Conservation (phyloP, 2,329 filamentous ascomycete genomes). For the Pseudogymnoascus sp. region DNA sequence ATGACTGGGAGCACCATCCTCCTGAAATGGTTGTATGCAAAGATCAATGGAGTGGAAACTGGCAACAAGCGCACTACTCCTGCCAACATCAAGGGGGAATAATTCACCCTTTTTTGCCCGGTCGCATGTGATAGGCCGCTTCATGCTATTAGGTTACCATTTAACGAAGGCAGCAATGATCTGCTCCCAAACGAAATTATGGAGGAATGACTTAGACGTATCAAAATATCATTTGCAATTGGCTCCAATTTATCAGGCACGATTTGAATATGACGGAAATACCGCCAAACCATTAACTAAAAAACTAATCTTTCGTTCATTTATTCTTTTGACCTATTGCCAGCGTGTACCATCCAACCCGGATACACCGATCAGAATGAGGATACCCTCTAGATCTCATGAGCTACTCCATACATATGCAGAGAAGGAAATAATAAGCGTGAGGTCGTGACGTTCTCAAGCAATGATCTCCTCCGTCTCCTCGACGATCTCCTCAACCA, state of each 20-base stretch:
- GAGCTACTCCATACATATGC: slow-evolving; percentile 11
- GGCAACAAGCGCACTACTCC: slow-evolving; percentile 27
- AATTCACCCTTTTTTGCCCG: background rate
- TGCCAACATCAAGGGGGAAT: slow-evolving; percentile 24
- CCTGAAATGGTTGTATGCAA: slow-evolving; percentile 64
- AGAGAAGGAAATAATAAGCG: slow-evolving; percentile 10
- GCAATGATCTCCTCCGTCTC: slow-evolving; percentile 72
- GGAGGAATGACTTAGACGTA: background rate
- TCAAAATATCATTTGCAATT: slow-evolving; percentile 2
- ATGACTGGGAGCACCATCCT: slow-evolving; percentile 65
- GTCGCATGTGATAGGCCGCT: background rate
- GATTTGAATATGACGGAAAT: background rate
- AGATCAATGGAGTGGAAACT: slow-evolving; percentile 51
- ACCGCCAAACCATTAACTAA: slow-evolving; percentile 4
- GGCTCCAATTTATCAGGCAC: background rate
- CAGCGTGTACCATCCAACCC: slow-evolving; percentile 7
- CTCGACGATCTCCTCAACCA: slow-evolving; percentile 72
- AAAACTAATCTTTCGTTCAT: slow-evolving; percentile 6
- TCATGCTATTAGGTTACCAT: background rate
- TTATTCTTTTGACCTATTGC: slow-evolving; percentile 8
- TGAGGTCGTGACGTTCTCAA: slow-evolving; percentile 13
- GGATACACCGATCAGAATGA: slow-evolving; percentile 9
- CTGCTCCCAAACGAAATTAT: background rate
- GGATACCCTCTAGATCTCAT: slow-evolving; percentile 8
- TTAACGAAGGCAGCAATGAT: background rate